Evolutionary conservation across 148 eudicot species (phyloP), one percentile per base, ranked within the genome.

Genomic region (Persicaria tinctoria): DNA sequence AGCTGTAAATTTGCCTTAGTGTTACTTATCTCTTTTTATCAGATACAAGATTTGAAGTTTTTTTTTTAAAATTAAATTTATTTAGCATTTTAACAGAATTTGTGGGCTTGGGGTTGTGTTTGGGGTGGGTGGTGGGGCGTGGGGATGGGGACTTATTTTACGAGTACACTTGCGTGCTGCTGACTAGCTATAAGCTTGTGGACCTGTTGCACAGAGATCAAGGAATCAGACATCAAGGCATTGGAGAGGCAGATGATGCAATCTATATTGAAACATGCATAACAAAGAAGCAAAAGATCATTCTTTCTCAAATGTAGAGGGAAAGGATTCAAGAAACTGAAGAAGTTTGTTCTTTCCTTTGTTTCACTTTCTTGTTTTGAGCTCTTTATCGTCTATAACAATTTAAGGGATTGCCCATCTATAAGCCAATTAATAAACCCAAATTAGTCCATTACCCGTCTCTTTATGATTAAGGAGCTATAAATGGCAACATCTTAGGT

Each of bases 241-340:
- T 75, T 92, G 85, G 98, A 94, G 83, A 89, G 98, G 81, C 98
- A 94, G 82, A 84, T 94, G 44, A 86, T 92, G 97, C 98, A 94
- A 84, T 92, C 98, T n/a, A n/a, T 80, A 89, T 94, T 75, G 98
- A 94, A 83, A 88, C 97, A 53, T 92, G 93, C 77, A 78, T 85
- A 12, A 74, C 86, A 51, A 94, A 94, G 88, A 94, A 92, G 68
- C 92, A 94, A 91, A 94, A 82, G 84, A 94, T 94, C 56, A 86
- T 92, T 79, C 93, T 94, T 80, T 83, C 78, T 83, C 88, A 85
- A 77, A 90, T 86, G 88, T 96, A 92, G 85, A 87, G 90, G 90
- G 92, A 90, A 80, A 81, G 97, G 81, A 85, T 79, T 76, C 97
- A 92, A 79, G 96, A 89, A 41, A 89, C 96, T n/a, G 98, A 94